Evolutionary conservation across 345 rosid genomes (phyloP).

Genomic region (Melaleuca quinquenervia): DNA sequence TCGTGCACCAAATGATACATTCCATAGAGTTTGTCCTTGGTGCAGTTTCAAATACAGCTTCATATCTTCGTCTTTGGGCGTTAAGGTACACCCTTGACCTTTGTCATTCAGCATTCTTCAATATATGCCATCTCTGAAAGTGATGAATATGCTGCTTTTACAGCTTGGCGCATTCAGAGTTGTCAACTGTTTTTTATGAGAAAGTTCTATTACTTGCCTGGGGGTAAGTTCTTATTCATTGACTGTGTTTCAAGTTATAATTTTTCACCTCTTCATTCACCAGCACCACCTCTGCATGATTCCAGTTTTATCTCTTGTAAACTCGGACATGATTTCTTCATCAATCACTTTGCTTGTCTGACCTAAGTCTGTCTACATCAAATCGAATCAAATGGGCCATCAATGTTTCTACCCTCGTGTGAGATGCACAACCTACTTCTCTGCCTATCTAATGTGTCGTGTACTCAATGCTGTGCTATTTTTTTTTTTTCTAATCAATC

Average conservation of each 20-base stretch:
- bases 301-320: neutral
- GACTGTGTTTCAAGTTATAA: neutral
- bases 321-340: neutral
- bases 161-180: slow-evolving; percentile 96
- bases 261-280: neutral
- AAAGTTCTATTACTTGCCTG: slow-evolving; percentile 90
- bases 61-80: slow-evolving; percentile 99
- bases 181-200: slow-evolving; percentile 94
- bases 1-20: slow-evolving; percentile 99
- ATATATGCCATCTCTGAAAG: neutral
- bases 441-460: neutral
- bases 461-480: neutral
- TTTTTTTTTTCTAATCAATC: neutral
- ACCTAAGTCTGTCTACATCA: neutral
- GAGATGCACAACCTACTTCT: neutral
- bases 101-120: neutral
- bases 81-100: slow-evolving; percentile 42
- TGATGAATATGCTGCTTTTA: slow-evolving; percentile 8
- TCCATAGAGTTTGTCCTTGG: slow-evolving; percentile 95
- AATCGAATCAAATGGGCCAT: neutral
- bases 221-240: slow-evolving; percentile 56
- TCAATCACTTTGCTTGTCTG: neutral
- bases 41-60: slow-evolving; percentile 95
- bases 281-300: neutral
- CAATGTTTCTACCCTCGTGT: neutral